phyloP scores from a whole-genome alignment of 495 filamentous ascomycete genomes.

The Hypoxylon subgilvum region DNA sequence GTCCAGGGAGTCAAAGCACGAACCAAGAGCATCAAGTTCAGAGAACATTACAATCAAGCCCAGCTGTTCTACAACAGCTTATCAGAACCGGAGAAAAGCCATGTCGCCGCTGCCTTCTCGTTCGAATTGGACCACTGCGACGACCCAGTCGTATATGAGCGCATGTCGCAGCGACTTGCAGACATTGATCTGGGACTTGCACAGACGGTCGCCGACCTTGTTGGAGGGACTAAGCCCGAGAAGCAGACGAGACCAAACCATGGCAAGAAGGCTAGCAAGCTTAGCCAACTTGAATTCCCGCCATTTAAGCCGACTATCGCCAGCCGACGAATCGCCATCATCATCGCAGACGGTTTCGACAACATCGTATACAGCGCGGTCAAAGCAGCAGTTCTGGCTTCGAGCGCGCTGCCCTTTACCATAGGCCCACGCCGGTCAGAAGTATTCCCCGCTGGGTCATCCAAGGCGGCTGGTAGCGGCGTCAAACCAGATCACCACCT shows the following conservation, averaged over 20 bases:
- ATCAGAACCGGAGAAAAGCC: constrained; percentile 69
- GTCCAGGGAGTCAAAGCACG: constrained; percentile 74
- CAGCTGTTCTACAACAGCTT: constrained; percentile 83
- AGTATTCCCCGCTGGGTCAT: constrained; percentile 64
- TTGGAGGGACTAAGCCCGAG: constrained; percentile 67
- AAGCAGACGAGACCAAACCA: constrained; percentile 64
- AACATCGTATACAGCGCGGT: constrained; percentile 66
- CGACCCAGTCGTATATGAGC: constrained; percentile 77
- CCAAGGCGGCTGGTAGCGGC: constrained; percentile 53
- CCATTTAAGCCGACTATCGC: constrained; percentile 68
- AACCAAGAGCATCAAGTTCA: constrained; percentile 76
- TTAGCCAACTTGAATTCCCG: constrained; percentile 73
- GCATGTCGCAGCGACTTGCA: constrained; percentile 71
- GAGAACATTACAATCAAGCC: constrained; percentile 76
- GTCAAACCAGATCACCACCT: constrained; percentile 80
- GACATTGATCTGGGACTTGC: constrained; percentile 78
- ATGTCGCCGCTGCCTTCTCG: constrained; percentile 70
- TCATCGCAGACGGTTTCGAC: constrained; percentile 85
- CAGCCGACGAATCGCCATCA: constrained; percentile 75
- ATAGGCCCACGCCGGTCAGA: constrained; percentile 68
- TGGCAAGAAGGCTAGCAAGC: constrained; percentile 65
- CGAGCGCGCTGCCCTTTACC: constrained; percentile 71
- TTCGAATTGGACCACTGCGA: constrained; percentile 94
- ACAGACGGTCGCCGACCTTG: constrained; percentile 69
- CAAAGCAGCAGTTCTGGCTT: constrained; percentile 64